Percentiles rank a stretch among this genome's conserved stretches.
Evolutionary conservation across 78 protist species (phyloP).

Genomic region (Dictyostelium firmibasis): DNA sequence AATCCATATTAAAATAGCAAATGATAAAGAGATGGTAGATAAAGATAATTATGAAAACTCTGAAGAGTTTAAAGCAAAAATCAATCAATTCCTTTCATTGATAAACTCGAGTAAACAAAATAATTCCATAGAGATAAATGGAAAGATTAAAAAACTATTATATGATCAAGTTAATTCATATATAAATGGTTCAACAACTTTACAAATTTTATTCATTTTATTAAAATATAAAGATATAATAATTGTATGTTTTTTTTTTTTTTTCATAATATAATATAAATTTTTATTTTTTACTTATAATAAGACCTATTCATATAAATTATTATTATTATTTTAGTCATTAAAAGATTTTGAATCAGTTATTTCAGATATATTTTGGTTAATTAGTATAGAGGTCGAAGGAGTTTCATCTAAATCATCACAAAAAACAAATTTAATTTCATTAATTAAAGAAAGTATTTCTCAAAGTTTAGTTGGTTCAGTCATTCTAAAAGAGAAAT

Average conservation of each 20-base stretch:
- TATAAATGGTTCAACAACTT: neutral
- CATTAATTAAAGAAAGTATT: slow-evolving; percentile 26
- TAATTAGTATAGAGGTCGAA: slow-evolving; percentile 18
- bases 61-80: neutral
- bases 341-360: slow-evolving; percentile 7
- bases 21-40: neutral
- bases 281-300: neutral
- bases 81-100: neutral
- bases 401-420: neutral
- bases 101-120: neutral
- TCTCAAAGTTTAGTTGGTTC: neutral
- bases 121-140: neutral
- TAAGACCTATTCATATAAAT: neutral
- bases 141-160: neutral
- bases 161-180: neutral
- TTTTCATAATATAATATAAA: neutral
- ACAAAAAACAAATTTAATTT: neutral
- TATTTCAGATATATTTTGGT: slow-evolving; percentile 43
- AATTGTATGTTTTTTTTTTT: neutral
- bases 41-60: neutral
- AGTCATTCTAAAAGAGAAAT: slow-evolving; percentile 40
- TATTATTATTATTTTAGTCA: neutral
- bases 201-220: neutral
- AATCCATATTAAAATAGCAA: no score
- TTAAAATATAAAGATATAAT: neutral